Base-by-base conservation (phyloP, 169 alveolate genomes). In the Cryptosporidium viatorum region DNA sequence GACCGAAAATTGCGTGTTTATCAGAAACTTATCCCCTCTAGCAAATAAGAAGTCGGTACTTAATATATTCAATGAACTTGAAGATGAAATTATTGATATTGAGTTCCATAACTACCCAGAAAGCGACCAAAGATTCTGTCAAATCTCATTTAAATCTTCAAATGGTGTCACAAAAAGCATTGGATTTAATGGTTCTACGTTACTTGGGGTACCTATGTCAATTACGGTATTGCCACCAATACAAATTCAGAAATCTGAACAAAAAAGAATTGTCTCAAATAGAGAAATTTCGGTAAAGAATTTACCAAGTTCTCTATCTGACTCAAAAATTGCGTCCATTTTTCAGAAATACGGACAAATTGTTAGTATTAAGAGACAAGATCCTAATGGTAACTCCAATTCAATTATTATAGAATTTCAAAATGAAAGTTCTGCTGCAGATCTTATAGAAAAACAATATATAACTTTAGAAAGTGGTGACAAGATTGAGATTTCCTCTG, bases 191-290 rank as follows among this genome's bases (percentile, higher is more conserved):
- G 89, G 89, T 3, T 80, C 89, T 21, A 80, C 89, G 18, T 43
- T 80, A 16, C 68, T 80, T 16, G 89, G 89, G 10, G 89, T 80
- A n/a, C 89, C 89, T 16, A 80, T 80, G 89, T 65, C 73, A 7
- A 80, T 80, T 16, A 80, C 89, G 43, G 89, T 80, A 26, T 23
- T 80, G 2, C 80, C 89, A 21, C 89, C 89, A 39, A 26, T 65
- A 62, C 70, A 52, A 55, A 73, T 73, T 29, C 41, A 50, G 12
- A 59, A 62, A 29, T 29, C n/a, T 14, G 86, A 55, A 2, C 86
- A 73, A 59, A 73, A 37, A n/a, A 73, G 31, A 23, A 52, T 59
- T n/a, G 68, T 31, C 0, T 73, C 86, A 29, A 73, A 55, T 35
- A 73, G 52, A 23, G 86, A 59, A 41, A 43, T 73, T 2, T 73